Evolutionary conservation across 129 eudicot genomes (phyloP).

Genomic region (Pseudognaphalium luteoalbum): DNA sequence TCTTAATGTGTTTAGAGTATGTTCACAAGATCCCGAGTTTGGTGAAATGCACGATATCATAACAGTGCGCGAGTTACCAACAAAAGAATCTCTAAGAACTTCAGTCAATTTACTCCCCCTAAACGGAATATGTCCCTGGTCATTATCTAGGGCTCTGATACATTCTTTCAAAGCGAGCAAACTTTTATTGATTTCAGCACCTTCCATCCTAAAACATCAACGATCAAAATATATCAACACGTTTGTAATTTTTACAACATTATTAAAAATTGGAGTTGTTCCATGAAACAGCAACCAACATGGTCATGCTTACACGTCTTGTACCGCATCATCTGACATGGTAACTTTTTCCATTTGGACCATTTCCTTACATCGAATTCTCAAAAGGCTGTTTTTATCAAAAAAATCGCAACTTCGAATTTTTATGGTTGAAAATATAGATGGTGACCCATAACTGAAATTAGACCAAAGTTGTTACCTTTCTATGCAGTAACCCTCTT

Average conservation of each 20-base stretch:
- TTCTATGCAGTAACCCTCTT: not conserved
- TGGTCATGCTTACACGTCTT: not conserved
- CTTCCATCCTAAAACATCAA: constrained; percentile 64
- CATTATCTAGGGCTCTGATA: constrained; percentile 78
- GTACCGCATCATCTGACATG: not conserved
- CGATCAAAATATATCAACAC: constrained; percentile 13
- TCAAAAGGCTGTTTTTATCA: not conserved
- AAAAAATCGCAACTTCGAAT: no score
- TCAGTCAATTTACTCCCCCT: constrained; percentile 82
- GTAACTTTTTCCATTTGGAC: not conserved
- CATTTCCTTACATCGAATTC: not conserved
- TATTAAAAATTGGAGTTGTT: no score
- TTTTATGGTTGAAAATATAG: not conserved
- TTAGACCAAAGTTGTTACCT: not conserved
- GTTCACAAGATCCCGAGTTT: constrained; percentile 76
- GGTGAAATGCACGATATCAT: constrained; percentile 87
- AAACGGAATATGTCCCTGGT: constrained; percentile 75
- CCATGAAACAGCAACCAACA: not conserved
- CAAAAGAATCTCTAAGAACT: constrained; percentile 75
- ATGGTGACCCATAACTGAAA: not conserved
- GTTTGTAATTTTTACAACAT: not conserved
- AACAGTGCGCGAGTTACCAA: constrained; percentile 75
- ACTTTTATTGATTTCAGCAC: constrained; percentile 81
- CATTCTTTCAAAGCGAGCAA: constrained; percentile 84
- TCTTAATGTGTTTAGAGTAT: constrained; percentile 67